A percentile compares a stretch with the other conserved stretches of the same genome.
These are phyloP conservation scores for Hymenoscyphus salicellus DNA, from an alignment of 2,329 filamentous ascomycete species.

Conservation along the genomic window DNA sequence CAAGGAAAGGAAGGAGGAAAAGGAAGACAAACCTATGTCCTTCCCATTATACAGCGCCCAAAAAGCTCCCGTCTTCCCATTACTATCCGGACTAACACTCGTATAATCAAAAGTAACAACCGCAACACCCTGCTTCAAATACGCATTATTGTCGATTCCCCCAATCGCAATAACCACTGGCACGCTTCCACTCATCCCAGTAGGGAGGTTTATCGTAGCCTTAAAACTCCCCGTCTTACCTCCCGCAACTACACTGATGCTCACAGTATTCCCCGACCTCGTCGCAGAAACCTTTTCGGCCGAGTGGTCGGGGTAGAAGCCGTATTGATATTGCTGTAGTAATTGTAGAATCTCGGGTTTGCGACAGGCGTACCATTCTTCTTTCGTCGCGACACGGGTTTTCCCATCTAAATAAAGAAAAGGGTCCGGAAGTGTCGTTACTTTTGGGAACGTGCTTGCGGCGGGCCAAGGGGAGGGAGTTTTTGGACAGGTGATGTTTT, in stretches of 20 bases:
- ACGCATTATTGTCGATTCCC: slow-evolving; percentile 47
- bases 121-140: slow-evolving; percentile 47
- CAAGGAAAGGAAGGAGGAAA: background rate
- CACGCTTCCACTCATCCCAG: slow-evolving; percentile 35
- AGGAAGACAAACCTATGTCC: slow-evolving; percentile 43
- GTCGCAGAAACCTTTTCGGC: slow-evolving; percentile 47
- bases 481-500: slow-evolving; percentile 19
- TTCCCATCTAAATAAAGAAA: slow-evolving; percentile 37
- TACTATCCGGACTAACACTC: slow-evolving; percentile 48
- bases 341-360: slow-evolving; percentile 49
- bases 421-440: slow-evolving; percentile 22
- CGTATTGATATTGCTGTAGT: slow-evolving; percentile 51
- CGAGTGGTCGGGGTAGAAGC: slow-evolving; percentile 49
- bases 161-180: slow-evolving; percentile 51
- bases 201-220: slow-evolving; percentile 43
- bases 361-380: slow-evolving; percentile 49
- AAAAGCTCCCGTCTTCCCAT: slow-evolving; percentile 48
- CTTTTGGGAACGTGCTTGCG: slow-evolving; percentile 15
- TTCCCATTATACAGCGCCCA: slow-evolving; percentile 48
- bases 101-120: slow-evolving; percentile 50
- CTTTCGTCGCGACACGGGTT: slow-evolving; percentile 43
- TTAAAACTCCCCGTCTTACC: slow-evolving; percentile 46
- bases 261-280: slow-evolving; percentile 44
- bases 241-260: slow-evolving; percentile 42
- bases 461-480: slow-evolving; percentile 20